These are phyloP conservation scores for Marasmius oreades DNA, from an alignment of 1,284 basidiomycete genomes.

Conservation along the genomic window DNA sequence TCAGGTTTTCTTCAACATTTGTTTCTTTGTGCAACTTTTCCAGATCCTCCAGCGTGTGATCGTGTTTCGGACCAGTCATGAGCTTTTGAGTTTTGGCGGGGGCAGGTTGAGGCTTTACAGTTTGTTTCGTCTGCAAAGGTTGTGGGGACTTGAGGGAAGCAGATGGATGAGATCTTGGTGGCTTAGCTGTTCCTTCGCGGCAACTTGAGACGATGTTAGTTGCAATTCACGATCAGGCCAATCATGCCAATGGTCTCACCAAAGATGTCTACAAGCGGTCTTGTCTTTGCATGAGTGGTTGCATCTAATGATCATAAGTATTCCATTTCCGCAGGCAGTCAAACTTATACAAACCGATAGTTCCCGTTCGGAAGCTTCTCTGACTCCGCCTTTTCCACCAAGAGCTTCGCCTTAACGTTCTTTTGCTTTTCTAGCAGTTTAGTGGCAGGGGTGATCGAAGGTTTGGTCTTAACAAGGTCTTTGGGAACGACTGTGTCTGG, in stretches of 20 bases:
- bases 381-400: conserved; percentile 3
- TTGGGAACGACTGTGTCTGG: conserved; percentile 20
- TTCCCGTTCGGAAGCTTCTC: conserved; percentile 33
- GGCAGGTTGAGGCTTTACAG: conserved; percentile 14
- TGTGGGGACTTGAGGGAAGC: conserved; percentile 12
- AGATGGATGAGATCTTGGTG: conserved; percentile 31
- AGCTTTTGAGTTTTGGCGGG: conserved; percentile 3
- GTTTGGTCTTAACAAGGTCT: conserved; percentile 28
- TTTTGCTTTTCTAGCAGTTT: not conserved
- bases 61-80: conserved; percentile 21
- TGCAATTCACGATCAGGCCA: not conserved
- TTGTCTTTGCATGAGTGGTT: conserved; percentile 82
- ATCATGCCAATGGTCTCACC: conserved; percentile 46
- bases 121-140: conserved; percentile 10
- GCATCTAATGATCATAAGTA: conserved; percentile 43
- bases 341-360: conserved; percentile 37
- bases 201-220: conserved; percentile 44
- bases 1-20: conserved; percentile 37
- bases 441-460: not conserved
- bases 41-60: conserved; percentile 35
- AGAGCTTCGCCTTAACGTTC: not conserved
- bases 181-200: conserved; percentile 60
- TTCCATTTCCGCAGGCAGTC: conserved; percentile 1
- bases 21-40: conserved; percentile 44
- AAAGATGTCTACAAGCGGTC: conserved; percentile 65